Base-by-base conservation (phyloP, 2,329 filamentous ascomycete genomes). In the Cytospora piceicola region DNA sequence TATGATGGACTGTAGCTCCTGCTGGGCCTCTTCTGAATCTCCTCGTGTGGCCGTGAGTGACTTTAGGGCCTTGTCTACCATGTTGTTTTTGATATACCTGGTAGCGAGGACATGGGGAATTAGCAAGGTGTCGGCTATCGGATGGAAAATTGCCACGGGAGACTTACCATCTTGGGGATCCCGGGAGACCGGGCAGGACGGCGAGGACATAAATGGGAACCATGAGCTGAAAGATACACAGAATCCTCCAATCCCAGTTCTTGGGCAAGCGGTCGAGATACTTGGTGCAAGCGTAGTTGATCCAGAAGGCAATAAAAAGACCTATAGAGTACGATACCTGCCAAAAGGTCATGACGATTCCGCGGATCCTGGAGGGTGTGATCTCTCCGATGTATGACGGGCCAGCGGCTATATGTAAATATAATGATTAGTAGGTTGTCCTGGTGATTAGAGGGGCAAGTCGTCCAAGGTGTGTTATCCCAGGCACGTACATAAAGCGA, bases 241-340 rank as follows among this genome's bases (percentile, higher is more conserved):
- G 86, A 78, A 90, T 85, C 70, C 84, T 86, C 89, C 89, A 91
- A 75, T 91, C 88, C 89, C 89, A 91, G 69, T 92, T 90, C 80
- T 34, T 70, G 76, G 60, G 78, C 30, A 67, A 58, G 5, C 63
- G 66, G 20, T 64, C 71, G 42, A 79, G 78, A 74, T 89, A 77
- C 72, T 85, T 80, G 54, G 82, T 82, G 72, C 85, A 85, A 17
- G 83, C 88, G 70, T 83, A 90, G 72, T 86, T 87, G 71, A 90
- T 85, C 86, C 77, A 79, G 77, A 85, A 87, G 55, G 84, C 87
- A 68, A 89, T 84, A 75, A 88, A 89, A 6, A 88, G 66, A 11
- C 66, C 66, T 12, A 65, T n/a, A 7, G 62, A 57, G 39, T 63
- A 63, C 30, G 61, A 53, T 72, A 87, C 81, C 74, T 90, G 88